Percentiles rank a stretch among this genome's conserved stretches.
phyloP scores from a whole-genome alignment of 2,329 filamentous ascomycete species.

The Escovopsis sp. region DNA sequence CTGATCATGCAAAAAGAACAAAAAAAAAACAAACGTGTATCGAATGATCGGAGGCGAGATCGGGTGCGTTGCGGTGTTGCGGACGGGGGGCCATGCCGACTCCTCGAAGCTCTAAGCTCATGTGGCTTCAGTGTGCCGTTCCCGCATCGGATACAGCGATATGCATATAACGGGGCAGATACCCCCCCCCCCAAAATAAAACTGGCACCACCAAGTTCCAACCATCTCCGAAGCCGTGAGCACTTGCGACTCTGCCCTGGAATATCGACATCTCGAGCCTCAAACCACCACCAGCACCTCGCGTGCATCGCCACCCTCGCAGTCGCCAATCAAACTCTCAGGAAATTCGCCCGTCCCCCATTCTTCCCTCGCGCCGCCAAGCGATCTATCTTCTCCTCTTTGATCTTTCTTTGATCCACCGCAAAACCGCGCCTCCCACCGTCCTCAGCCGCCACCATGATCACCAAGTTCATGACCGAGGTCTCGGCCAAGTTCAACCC shows the following conservation, averaged over 20 bases:
- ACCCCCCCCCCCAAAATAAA: too few relatives aligned
- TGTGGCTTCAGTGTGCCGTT: not conserved
- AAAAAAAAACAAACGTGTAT: not conserved
- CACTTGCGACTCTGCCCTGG: too few relatives aligned
- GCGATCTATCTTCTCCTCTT: not conserved
- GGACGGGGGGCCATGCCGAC: too few relatives aligned
- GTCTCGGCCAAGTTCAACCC: constrained; percentile 84
- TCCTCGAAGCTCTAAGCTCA: not conserved
- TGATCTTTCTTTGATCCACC: not conserved
- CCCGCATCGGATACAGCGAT: constrained; percentile 3
- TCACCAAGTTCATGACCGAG: constrained; percentile 74
- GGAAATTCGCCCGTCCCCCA: too few relatives aligned
- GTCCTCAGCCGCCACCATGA: constrained; percentile 36
- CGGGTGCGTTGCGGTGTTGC: too few relatives aligned
- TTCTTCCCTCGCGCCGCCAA: not conserved
- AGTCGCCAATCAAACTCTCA: too few relatives aligned
- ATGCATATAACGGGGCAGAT: not conserved
- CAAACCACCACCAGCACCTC: not conserved
- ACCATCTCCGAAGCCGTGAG: too few relatives aligned
- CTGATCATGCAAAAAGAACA: not conserved
- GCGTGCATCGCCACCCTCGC: not conserved
- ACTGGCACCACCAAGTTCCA: too few relatives aligned
- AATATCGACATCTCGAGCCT: too few relatives aligned
- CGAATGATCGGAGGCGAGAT: not conserved
- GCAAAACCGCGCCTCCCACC: too few relatives aligned